Percentiles rank a stretch among this genome's conserved stretches.
Evolutionary conservation across 2,329 filamentous ascomycete species (phyloP).

Genomic region (Cordyceps farinosa): DNA sequence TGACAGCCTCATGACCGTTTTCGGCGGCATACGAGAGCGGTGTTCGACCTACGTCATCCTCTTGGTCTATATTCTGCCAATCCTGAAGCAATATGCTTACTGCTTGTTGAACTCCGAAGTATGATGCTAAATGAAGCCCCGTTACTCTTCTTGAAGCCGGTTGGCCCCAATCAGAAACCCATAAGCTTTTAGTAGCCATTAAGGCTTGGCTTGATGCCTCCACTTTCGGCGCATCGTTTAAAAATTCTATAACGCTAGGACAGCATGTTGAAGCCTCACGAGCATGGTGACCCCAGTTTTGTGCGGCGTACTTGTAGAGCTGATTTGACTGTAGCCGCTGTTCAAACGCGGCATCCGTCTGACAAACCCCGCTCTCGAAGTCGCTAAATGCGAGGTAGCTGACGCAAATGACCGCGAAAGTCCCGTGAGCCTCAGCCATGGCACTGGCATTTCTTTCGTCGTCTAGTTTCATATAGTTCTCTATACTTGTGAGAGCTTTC

Average conservation of each 20-base stretch:
- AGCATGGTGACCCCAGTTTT: slow-evolving; percentile 20
- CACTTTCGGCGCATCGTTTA: background rate
- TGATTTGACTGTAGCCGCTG: slow-evolving; percentile 4
- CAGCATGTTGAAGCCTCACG: background rate
- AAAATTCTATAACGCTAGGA: background rate
- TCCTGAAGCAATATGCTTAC: background rate
- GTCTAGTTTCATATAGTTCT: background rate
- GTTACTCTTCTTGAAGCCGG: background rate
- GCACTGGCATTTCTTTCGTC: background rate
- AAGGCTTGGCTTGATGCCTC: background rate
- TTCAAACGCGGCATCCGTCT: background rate
- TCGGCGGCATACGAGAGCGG: too few species aligned
- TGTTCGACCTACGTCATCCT: too few species aligned
- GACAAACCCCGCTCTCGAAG: background rate
- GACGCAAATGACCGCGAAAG: background rate
- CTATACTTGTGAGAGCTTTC: background rate
- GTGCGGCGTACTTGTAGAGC: slow-evolving; percentile 18
- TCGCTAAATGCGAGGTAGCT: background rate
- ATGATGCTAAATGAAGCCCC: background rate
- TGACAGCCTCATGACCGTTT: too few species aligned
- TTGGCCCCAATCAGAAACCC: background rate
- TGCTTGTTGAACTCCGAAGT: background rate
- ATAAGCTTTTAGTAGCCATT: background rate
- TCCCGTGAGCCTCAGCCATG: background rate
- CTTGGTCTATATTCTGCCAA: background rate